Percentiles rank a stretch among this genome's conserved stretches.
phyloP scores from a whole-genome alignment of 257 asterid genomes.

The Gardenia jasminoides region DNA sequence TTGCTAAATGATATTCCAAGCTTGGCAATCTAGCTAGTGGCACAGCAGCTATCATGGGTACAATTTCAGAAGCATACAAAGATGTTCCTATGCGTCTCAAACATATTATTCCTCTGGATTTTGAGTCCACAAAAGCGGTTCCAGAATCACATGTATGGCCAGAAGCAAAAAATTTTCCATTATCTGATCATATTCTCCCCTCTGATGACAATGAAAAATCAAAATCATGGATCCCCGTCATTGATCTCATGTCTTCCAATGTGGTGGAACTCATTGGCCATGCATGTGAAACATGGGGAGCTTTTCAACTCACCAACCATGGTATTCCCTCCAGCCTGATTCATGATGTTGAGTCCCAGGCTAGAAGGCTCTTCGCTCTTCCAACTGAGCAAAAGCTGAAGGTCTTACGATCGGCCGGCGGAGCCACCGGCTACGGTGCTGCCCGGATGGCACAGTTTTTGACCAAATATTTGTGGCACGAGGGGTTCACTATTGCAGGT shows the following conservation, averaged over 20 bases:
- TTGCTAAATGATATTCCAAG: neutral
- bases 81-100: constrained; percentile 39
- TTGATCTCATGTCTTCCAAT: constrained; percentile 50
- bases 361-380: constrained; percentile 45
- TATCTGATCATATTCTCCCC: neutral
- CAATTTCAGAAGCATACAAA: constrained; percentile 54
- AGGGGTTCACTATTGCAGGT: constrained; percentile 79
- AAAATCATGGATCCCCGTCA: constrained; percentile 25
- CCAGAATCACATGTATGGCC: constrained; percentile 74
- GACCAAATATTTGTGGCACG: constrained; percentile 76
- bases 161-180: constrained; percentile 12
- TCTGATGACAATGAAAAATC: neutral
- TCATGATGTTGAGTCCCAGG: constrained; percentile 48
- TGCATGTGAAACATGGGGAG: constrained; percentile 65
- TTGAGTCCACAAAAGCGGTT: constrained; percentile 35
- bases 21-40: neutral
- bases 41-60: constrained; percentile 11
- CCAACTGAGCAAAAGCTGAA: constrained; percentile 42
- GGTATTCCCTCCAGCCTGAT: constrained; percentile 37
- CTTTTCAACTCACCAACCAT: constrained; percentile 60
- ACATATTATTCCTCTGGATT: constrained; percentile 66
- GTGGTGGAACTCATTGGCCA: constrained; percentile 43
- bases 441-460: constrained; percentile 70
- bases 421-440: constrained; percentile 75
- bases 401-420: constrained; percentile 48